phyloP scores from a whole-genome alignment of 2,329 filamentous ascomycete species.

The Balansia obtecta region DNA sequence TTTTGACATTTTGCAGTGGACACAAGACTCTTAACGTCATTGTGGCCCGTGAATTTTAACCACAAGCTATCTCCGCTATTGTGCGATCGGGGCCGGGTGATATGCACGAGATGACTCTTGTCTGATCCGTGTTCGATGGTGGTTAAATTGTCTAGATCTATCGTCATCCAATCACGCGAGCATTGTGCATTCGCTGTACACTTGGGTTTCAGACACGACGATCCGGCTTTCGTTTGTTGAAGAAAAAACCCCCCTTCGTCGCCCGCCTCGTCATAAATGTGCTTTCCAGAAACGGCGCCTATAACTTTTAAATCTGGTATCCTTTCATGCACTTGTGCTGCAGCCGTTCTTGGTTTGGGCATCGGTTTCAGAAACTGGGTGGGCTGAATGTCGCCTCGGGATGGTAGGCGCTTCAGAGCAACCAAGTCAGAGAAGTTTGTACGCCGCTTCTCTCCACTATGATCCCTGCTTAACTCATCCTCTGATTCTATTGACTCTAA shows the following conservation, averaged over 20 bases:
- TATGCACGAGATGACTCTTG: slow-evolving; percentile 9
- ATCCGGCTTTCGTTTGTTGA: background rate
- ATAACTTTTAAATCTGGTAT: slow-evolving; percentile 7
- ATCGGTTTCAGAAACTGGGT: slow-evolving; percentile 10
- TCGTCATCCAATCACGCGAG: slow-evolving; percentile 5
- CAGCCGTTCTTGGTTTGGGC: background rate
- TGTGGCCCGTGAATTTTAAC: slow-evolving; percentile 11
- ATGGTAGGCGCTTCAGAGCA: background rate
- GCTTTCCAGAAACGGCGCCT: slow-evolving; percentile 15
- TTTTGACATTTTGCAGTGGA: background rate
- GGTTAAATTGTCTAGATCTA: slow-evolving; percentile 4
- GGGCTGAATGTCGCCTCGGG: slow-evolving; percentile 16
- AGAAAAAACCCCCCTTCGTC: slow-evolving; percentile 3
- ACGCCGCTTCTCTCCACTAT: slow-evolving; percentile 8
- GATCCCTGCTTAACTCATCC: slow-evolving; percentile 17
- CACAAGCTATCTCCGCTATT: slow-evolving; percentile 7
- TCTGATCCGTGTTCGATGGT: slow-evolving; percentile 8
- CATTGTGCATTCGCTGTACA: background rate
- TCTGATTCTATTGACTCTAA: slow-evolving; percentile 14
- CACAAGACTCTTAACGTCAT: background rate
- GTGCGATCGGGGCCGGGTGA: slow-evolving; percentile 12
- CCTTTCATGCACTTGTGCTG: background rate
- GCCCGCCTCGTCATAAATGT: slow-evolving; percentile 1
- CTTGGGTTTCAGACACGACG: background rate
- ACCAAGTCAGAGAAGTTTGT: slow-evolving; percentile 6